phyloP scores from a whole-genome alignment of 106 monocot genomes.

The Dendrobium catenatum region DNA sequence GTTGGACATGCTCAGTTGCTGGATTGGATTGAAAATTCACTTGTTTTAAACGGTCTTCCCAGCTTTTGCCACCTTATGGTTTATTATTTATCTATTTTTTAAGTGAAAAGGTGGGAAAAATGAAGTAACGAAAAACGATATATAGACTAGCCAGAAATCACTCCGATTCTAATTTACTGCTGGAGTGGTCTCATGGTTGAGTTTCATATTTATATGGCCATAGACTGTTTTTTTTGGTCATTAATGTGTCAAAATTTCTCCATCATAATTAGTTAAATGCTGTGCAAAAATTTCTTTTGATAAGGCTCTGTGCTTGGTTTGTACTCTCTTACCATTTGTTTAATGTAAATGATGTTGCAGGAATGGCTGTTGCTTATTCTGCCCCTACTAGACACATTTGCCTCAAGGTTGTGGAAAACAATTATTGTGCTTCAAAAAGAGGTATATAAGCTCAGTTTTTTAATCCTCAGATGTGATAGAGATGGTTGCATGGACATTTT shows the following conservation, averaged over 20 bases:
- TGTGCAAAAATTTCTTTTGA: conserved; percentile 2
- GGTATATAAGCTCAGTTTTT: conserved; percentile 30
- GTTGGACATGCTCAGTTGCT: no score
- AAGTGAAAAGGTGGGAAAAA: no score
- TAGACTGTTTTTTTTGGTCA: background rate
- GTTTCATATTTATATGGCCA: background rate
- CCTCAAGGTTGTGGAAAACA: conserved; percentile 79
- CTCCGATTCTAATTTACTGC: no score
- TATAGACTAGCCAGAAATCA: no score
- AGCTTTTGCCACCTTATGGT: no score
- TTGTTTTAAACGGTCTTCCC: no score
- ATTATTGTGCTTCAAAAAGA: conserved; percentile 89
- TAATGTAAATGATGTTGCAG: conserved; percentile 19
- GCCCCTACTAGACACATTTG: conserved; percentile 61
- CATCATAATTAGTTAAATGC: background rate
- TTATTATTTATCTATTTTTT: no score
- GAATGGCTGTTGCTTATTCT: conserved; percentile 74
- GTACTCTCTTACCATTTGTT: background rate
- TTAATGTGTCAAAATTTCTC: background rate
- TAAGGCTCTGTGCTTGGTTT: background rate
- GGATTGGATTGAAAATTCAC: no score
- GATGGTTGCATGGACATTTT: background rate
- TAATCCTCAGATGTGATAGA: background rate
- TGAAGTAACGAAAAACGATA: no score
- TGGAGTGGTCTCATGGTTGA: no score